Conservation (phyloP, 2,329 filamentous ascomycete species). For the Aureobasidium sp. region DNA sequence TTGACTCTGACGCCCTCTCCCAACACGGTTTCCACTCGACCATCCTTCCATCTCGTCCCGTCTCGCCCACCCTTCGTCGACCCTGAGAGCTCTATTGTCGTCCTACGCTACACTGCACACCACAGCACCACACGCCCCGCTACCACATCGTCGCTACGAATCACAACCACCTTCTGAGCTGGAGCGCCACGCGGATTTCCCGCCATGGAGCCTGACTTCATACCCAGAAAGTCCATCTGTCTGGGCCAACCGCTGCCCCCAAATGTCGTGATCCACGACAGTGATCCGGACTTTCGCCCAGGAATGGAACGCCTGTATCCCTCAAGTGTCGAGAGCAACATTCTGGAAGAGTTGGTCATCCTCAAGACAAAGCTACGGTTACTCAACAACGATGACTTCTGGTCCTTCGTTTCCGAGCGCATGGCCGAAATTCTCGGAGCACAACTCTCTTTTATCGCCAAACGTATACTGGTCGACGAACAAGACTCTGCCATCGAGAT, state of each 20-base stretch:
- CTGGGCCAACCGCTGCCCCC: slow-evolving; percentile 5
- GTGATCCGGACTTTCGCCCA: slow-evolving; percentile 37
- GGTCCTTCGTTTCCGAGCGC: slow-evolving; percentile 56
- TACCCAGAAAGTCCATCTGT: slow-evolving; percentile 14
- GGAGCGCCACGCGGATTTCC: background rate
- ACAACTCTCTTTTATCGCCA: slow-evolving; percentile 63
- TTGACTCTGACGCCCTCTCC: background rate
- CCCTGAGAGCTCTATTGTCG: background rate
- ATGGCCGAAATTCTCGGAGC: slow-evolving; percentile 56
- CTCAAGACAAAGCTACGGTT: slow-evolving; percentile 51
- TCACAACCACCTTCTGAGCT: background rate
- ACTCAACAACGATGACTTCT: slow-evolving; percentile 54
- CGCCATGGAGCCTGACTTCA: slow-evolving; percentile 11
- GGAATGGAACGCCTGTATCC: slow-evolving; percentile 23
- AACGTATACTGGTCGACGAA: slow-evolving; percentile 54
- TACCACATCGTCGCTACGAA: background rate
- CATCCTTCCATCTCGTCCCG: background rate
- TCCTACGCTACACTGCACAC: background rate
- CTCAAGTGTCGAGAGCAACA: slow-evolving; percentile 49
- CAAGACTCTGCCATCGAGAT: slow-evolving; percentile 52
- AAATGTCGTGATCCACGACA: slow-evolving; percentile 33
- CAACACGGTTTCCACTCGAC: background rate
- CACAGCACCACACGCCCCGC: background rate
- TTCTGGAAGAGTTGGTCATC: slow-evolving; percentile 51
- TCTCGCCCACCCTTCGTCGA: background rate